Evolutionary conservation across 495 filamentous ascomycete genomes (phyloP).

Genomic region (Penicilliopsis zonata): DNA sequence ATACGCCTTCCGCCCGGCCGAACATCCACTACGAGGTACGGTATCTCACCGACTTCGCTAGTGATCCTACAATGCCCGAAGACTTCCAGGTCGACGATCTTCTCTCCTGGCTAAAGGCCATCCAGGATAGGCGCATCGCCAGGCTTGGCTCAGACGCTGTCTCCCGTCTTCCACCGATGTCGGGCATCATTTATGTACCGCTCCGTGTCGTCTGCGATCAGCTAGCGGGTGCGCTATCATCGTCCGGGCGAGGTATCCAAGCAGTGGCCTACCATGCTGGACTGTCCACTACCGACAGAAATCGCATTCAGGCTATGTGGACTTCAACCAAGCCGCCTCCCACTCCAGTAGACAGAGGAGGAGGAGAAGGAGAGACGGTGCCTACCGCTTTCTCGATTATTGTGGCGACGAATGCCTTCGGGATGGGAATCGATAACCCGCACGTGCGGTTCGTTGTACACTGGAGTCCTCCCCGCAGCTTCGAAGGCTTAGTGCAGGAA

Average conservation of each 20-base stretch:
- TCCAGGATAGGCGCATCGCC: constrained; percentile 50
- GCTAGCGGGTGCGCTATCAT: constrained; percentile 40
- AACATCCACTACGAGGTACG: constrained; percentile 90
- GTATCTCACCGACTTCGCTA: constrained; percentile 52
- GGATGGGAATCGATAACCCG: constrained; percentile 95
- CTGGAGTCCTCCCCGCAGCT: constrained; percentile 83
- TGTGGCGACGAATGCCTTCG: constrained; percentile 89
- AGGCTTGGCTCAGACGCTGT: constrained; percentile 21
- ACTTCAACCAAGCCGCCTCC: constrained; percentile 44
- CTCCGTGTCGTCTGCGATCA: constrained; percentile 64
- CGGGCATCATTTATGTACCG: constrained; percentile 85
- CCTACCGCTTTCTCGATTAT: constrained; percentile 67
- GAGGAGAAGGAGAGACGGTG: too few relatives aligned
- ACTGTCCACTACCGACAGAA: constrained; percentile 26
- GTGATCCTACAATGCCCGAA: constrained; percentile 14
- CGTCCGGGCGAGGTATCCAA: constrained; percentile 19
- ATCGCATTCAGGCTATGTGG: constrained; percentile 51
- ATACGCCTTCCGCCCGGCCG: constrained; percentile 63
- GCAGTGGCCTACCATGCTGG: constrained; percentile 42
- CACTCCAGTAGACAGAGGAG: constrained; percentile 3
- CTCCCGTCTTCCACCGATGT: constrained; percentile 49
- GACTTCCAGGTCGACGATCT: constrained; percentile 50
- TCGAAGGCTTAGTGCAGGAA: constrained; percentile 95
- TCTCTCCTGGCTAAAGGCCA: constrained; percentile 58
- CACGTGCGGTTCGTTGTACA: constrained; percentile 89